phyloP scores from a whole-genome alignment of 805 yeast genomes.

The Metschnikowia proteae region DNA sequence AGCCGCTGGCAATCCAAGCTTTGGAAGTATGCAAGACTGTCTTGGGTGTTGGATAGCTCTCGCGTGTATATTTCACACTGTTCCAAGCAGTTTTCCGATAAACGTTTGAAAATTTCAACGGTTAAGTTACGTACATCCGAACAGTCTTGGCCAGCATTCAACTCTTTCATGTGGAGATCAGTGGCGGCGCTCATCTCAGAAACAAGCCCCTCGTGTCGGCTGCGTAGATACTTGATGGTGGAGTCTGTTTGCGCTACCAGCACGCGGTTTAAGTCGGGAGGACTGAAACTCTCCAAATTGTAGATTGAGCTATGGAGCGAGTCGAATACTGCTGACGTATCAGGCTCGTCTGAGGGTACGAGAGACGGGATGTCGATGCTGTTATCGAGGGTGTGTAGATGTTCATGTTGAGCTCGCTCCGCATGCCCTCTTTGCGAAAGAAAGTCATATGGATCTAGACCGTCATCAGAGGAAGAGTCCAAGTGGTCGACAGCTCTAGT shows the following conservation, averaged over 20 bases:
- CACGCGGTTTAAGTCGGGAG: not conserved
- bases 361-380: constrained; percentile 1
- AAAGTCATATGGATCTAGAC: constrained; percentile 20
- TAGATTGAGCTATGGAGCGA: not conserved
- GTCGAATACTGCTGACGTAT: not conserved
- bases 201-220: constrained; percentile 5
- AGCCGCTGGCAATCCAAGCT: constrained; percentile 40
- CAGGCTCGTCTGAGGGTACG: not conserved
- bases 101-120: constrained; percentile 12
- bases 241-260: not conserved
- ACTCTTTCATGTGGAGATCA: constrained; percentile 5
- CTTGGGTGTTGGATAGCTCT: constrained; percentile 29
- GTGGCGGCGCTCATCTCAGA: constrained; percentile 6
- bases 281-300: not conserved
- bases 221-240: constrained; percentile 4
- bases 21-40: constrained; percentile 27
- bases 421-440: constrained; percentile 11
- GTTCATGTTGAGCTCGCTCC: not conserved
- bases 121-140: constrained; percentile 3
- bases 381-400: not conserved
- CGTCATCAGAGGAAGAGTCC: constrained; percentile 18
- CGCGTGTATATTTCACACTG: constrained; percentile 44
- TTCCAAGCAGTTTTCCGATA: constrained; percentile 43
- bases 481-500: not conserved
- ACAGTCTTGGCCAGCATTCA: constrained; percentile 13